phyloP scores from a whole-genome alignment of 1,284 basidiomycete species.

The Takashimella koratensis region DNA sequence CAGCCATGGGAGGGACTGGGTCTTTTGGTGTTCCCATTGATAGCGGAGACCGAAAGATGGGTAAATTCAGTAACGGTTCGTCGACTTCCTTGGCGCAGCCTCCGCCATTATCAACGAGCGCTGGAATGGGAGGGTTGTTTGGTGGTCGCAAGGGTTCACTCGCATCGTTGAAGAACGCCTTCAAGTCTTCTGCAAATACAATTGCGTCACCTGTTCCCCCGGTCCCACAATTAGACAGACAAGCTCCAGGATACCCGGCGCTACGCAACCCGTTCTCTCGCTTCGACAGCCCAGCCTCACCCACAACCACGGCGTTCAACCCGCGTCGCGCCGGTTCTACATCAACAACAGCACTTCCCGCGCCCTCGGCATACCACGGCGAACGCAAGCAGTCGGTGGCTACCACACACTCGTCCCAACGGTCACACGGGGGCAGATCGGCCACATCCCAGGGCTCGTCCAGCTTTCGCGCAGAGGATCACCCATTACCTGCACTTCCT shows the following conservation, averaged over 20 bases:
- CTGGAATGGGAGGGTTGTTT: slow-evolving; percentile 26
- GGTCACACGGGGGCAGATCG: slow-evolving; percentile 37
- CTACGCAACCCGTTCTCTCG: slow-evolving; percentile 45
- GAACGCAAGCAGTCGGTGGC: slow-evolving; percentile 36
- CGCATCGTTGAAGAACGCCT: slow-evolving; percentile 80
- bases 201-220: slow-evolving; percentile 29
- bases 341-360: slow-evolving; percentile 5
- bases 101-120: not conserved
- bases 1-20: not conserved
- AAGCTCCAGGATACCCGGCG: slow-evolving; percentile 37
- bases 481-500: slow-evolving; percentile 39
- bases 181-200: slow-evolving; percentile 54
- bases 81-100: slow-evolving; percentile 47
- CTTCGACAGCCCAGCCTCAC: slow-evolving; percentile 31
- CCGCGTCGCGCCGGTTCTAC: slow-evolving; percentile 12
- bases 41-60: slow-evolving; percentile 14
- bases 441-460: slow-evolving; percentile 38
- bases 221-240: slow-evolving; percentile 28
- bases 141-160: slow-evolving; percentile 72
- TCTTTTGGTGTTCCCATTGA: not conserved
- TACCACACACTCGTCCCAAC: slow-evolving; percentile 28
- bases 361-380: slow-evolving; percentile 8
- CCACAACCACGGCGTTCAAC: slow-evolving; percentile 15
- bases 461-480: slow-evolving; percentile 36
- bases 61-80: slow-evolving; percentile 44